Evolutionary conservation across 1,284 basidiomycete species (phyloP).

Genomic region (Trichosporon ovoides): DNA sequence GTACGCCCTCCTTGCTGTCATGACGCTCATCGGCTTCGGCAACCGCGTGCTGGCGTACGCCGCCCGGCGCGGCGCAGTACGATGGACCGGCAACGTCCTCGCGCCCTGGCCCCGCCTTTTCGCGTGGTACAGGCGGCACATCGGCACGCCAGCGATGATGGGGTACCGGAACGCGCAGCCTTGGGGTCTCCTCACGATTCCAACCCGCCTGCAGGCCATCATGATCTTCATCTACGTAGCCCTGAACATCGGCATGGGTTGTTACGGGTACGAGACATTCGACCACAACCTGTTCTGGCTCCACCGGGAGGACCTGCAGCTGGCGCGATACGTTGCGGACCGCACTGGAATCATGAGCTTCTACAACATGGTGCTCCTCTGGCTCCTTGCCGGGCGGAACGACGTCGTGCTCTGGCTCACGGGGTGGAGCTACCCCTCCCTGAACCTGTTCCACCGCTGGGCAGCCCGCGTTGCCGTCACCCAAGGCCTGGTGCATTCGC

Average conservation of each 20-base stretch:
- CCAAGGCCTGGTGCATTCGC: constrained; percentile 30
- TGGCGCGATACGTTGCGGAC: constrained; percentile 27
- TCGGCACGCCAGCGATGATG: constrained; percentile 26
- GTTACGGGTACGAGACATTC: constrained; percentile 56
- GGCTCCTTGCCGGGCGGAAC: constrained; percentile 30
- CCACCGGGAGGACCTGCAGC: constrained; percentile 10
- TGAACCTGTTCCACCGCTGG: constrained; percentile 37
- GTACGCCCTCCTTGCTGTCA: constrained; percentile 21
- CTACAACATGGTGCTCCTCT: constrained; percentile 32
- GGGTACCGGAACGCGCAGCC: constrained; percentile 26
- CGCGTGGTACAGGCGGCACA: constrained; percentile 19
- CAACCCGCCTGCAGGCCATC: constrained; percentile 28
- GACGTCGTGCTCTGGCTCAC: constrained; percentile 36
- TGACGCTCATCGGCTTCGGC: constrained; percentile 20
- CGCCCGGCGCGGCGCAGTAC: neutral
- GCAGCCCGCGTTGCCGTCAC: constrained; percentile 23
- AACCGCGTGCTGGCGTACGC: constrained; percentile 11
- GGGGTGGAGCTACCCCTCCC: constrained; percentile 29
- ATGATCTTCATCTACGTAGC: constrained; percentile 27
- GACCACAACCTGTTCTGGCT: constrained; percentile 24
- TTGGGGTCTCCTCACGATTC: constrained; percentile 25
- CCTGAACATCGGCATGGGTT: constrained; percentile 37
- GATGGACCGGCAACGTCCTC: neutral
- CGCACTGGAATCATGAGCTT: constrained; percentile 33
- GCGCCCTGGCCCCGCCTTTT: constrained; percentile 4